Evolutionary conservation across 768 basidiomycete species (phyloP), one percentile per base, ranked within the genome.

Genomic region (Phanerochaete sordida): DNA sequence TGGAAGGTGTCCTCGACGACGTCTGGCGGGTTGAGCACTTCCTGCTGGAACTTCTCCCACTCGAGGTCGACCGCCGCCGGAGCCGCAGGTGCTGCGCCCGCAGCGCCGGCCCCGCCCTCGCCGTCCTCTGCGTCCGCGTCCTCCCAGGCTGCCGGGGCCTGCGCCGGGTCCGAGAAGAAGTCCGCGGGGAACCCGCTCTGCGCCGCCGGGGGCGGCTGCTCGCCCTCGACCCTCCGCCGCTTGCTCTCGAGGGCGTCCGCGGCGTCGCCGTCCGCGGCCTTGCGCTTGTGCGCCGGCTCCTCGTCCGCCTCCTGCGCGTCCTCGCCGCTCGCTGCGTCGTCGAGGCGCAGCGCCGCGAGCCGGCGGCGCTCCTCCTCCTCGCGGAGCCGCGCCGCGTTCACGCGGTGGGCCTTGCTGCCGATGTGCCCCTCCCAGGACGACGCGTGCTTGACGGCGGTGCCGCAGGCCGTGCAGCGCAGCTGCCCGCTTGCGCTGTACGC

Each of bases 381-480:
- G 62, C 78, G 82, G 46, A 85, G 67, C 19, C 82, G 81, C 12
- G 79, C 77, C 19, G 86, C 84, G 66, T 84, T 86, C 43, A 78
- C 85, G 33, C 91, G 84, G 69, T 94, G 91, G 1, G 73, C 73
- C 74, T 93, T 93, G 74, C 88, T 91, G 13, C 87, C 91, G 21
- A 94, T 70, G 73, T 94, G 91, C 23, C 91, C 90, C 60, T 91
- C 85, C 91, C 91, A 94, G n/a, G 88, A 88, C 26, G 88, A 84
- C 2, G 89, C 81, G 66, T 91, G 84, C 66, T 92, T 93, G 58
- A 94, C 79, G 21, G 73, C 59, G 12, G 76, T 80, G 1, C 78
- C 78, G 67, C 91, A 94, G 26, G 84, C 81, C 3, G 77, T 67
- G 65, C 91, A 94, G 59, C 84, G 82, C 28, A 94, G 77, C 67